Evolutionary conservation across 495 filamentous ascomycete species (phyloP).

Genomic region (Penicillium flavigenum): DNA sequence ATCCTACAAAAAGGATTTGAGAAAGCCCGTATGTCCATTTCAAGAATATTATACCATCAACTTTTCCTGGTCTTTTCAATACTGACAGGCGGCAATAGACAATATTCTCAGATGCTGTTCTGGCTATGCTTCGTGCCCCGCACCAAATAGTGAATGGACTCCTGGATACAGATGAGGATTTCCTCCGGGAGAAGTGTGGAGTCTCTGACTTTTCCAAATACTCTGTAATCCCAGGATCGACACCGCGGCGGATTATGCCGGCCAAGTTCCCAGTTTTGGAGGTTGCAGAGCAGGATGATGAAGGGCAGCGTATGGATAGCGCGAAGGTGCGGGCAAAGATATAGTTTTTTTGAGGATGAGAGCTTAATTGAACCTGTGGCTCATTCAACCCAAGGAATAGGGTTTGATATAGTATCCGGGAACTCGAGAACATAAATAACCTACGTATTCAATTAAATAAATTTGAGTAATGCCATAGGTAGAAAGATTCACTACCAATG

Average conservation of each 20-base stretch:
- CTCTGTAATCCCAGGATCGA: conserved; percentile 60
- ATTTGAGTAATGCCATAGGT: neutral
- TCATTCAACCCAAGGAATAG: neutral
- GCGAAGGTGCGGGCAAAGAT: conserved; percentile 34
- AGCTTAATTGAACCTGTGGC: neutral
- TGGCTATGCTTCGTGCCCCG: conserved; percentile 69
- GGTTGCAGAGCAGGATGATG: conserved; percentile 80
- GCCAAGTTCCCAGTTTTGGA: conserved; percentile 63
- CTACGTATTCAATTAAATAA: neutral
- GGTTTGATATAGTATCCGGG: neutral
- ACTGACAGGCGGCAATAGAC: conserved; percentile 30
- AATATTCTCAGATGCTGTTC: conserved; percentile 78
- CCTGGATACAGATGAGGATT: conserved; percentile 79
- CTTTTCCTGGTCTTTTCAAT: neutral
- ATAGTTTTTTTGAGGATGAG: conserved; percentile 6
- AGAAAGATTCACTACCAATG: neutral
- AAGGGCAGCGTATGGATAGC: conserved; percentile 73
- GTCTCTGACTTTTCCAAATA: conserved; percentile 76
- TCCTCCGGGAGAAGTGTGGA: conserved; percentile 62
- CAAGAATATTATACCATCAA: neutral
- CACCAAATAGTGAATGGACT: conserved; percentile 64
- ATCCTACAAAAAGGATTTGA: conserved; percentile 51
- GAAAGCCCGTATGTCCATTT: conserved; percentile 54
- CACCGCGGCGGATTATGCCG: conserved; percentile 79
- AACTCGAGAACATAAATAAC: neutral